Percentiles rank a stretch among this genome's conserved stretches.
phyloP scores from a whole-genome alignment of 495 filamentous ascomycete genomes.

The Penicillium verhagenii region DNA sequence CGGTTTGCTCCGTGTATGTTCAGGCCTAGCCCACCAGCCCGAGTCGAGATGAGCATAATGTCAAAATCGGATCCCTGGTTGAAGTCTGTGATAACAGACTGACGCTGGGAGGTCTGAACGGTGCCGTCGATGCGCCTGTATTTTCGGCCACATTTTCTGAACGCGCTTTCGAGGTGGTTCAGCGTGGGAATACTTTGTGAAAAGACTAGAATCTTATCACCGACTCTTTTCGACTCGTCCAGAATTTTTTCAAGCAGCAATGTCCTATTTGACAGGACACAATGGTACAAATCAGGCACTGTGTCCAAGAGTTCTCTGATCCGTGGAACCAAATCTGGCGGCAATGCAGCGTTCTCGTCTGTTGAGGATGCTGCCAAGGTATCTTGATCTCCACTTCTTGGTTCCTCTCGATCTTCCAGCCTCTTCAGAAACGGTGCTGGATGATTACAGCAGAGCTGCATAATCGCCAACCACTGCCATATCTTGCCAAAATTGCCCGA shows the following conservation, averaged over 20 bases:
- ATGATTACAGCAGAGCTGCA: conserved; percentile 74
- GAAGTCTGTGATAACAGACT: conserved; percentile 63
- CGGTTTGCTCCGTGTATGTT: conserved; percentile 86
- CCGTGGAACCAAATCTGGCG: conserved; percentile 20
- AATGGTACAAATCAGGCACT: conserved; percentile 32
- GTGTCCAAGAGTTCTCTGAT: conserved; percentile 29
- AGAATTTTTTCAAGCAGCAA: conserved; percentile 65
- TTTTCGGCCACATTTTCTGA: conserved; percentile 40
- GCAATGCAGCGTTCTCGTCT: conserved; percentile 31
- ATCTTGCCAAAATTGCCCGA: conserved; percentile 20
- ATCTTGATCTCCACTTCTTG: neutral
- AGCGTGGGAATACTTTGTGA: conserved; percentile 70
- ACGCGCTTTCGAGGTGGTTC: conserved; percentile 60
- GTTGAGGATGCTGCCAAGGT: neutral
- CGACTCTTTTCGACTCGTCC: conserved; percentile 51
- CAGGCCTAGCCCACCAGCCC: conserved; percentile 75
- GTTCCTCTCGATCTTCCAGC: conserved; percentile 27
- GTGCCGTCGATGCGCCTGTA: conserved; percentile 66
- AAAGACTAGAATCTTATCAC: conserved; percentile 76
- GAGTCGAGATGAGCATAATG: conserved; percentile 80
- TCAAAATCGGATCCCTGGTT: conserved; percentile 46
- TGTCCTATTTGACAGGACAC: conserved; percentile 65
- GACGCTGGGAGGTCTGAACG: conserved; percentile 53
- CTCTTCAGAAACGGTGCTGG: conserved; percentile 63
- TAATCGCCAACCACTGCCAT: conserved; percentile 52